Percentiles rank a stretch among this genome's conserved stretches.
phyloP scores from a whole-genome alignment of 306 rosid species.

The Herpetospermum pedunculosum region DNA sequence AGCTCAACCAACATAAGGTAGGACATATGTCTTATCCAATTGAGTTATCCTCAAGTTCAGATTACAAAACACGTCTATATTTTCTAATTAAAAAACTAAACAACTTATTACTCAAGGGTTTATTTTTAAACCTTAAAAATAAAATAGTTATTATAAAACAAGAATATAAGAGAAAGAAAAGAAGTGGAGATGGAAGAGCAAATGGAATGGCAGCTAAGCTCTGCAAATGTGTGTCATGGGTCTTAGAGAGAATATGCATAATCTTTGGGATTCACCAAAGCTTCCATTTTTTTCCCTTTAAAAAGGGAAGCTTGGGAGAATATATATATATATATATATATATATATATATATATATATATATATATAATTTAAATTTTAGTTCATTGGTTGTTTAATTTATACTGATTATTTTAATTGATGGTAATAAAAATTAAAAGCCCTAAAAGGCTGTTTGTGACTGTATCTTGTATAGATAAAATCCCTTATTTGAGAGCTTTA shows the following conservation, averaged over 20 bases:
- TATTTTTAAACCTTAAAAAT: too few relatives aligned
- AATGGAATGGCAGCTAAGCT: neutral
- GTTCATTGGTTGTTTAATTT: neutral
- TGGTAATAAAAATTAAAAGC: constrained; percentile 18
- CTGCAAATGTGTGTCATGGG: neutral
- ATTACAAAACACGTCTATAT: too few relatives aligned
- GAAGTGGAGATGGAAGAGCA: neutral
- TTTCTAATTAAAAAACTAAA: too few relatives aligned
- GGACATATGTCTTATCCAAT: too few relatives aligned
- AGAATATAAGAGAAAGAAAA: neutral
- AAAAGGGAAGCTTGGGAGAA: neutral
- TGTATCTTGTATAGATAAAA: constrained; percentile 48
- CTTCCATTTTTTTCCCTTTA: neutral
- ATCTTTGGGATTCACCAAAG: constrained; percentile 9
- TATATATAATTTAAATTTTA: neutral
- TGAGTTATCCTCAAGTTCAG: too few relatives aligned
- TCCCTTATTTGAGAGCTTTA: constrained; percentile 44
- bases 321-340: too few relatives aligned
- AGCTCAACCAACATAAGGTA: too few relatives aligned
- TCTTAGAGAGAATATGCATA: neutral
- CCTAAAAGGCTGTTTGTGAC: constrained; percentile 67
- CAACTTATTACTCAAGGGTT: too few relatives aligned
- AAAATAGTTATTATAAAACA: too few relatives aligned
- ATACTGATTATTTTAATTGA: neutral
- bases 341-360: too few relatives aligned